Evolutionary conservation across 2,329 filamentous ascomycete species (phyloP), one percentile per base, ranked within the genome.

Genomic region (Trichophyton benhamiae): DNA sequence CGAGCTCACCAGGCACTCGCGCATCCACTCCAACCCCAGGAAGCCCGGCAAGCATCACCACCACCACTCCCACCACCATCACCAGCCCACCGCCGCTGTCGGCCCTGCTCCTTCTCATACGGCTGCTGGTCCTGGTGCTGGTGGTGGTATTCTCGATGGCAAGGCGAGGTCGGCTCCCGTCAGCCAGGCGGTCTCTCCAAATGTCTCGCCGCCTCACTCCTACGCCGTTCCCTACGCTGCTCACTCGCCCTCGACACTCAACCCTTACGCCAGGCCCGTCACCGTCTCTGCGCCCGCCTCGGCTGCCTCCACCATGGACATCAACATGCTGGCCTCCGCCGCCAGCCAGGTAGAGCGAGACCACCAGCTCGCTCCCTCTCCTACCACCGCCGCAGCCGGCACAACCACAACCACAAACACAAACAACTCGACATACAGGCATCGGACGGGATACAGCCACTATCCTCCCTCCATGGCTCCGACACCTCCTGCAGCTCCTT

Each of bases 21-120:
- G 92, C 74, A 99, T 99, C 78, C 92, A 99, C 83, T 96, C 89
- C 84, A 99, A 97, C 78, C 92, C 94, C 63, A 83, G 94, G 72
- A 82, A 92, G 71, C 91, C 90, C 67, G 95, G 95, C 81, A 96
- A 96, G 80, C 59, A 60, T 63, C 63, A 87, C 91, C 64, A 90
- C 92, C 65, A 44, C 41, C 41, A 44, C 41, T 15, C 15, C 41
- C 41, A 44, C 41, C 41, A 44, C 15, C 41, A 44, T 15, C 41
- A 44, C 41, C 41, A 33, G 30, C 30, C 30, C 30, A 33, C 20
- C 20, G 20, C 20, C 20, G 20, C 20, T 2, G 20, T 2, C 20
- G 20, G 20, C 1, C 20, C 20, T 20, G 2, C 20, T 20, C 20
- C 1, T 20, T 2, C 20, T 20, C 20, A 20, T 20, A 20, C 20